Base-by-base conservation (phyloP, 139 green algal genomes). In the Asterochloris sp. region DNA sequence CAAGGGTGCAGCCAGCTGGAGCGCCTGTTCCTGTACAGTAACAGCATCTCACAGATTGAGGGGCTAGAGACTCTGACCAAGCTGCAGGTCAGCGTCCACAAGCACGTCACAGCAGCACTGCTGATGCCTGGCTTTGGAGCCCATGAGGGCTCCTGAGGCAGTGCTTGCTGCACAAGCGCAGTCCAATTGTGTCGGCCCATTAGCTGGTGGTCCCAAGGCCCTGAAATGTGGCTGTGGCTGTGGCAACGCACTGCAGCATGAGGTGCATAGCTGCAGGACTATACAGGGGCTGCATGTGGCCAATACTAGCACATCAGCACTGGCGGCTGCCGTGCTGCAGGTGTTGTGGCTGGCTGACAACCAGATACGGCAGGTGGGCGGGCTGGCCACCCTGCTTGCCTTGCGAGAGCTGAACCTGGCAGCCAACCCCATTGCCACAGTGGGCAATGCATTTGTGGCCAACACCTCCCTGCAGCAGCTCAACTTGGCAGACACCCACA, bases 281-380 rank as follows among this genome's bases (percentile, higher is more conserved):
- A 2, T 54, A 54, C 38, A 54, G n/a, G n/a, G n/a, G n/a, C n/a
- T n/a, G n/a, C n/a, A n/a, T n/a, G n/a, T n/a, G n/a, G n/a, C n/a
- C n/a, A n/a, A 47, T 38, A 77, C 23, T 77, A 16, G 15, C n/a
- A 24, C 1, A 10, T 23, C 74, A 66, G 15, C 28, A 27, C 74
- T 54, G 38, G 26, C 64, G 12, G 10, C 15, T 16, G 12, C 0
- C 29, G 2, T 21, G 28, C 64, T 85, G 67, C 85, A 95, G 91
- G 83, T 91, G 26, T 84, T 96, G 23, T 95, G 86, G 88, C 88
- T 96, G 15, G 83, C 86, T 13, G 89, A 95, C 86, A 96, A 96
- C 85, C 86, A 90, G 81, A 94, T 96, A 60, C 78, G 60, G 17
- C 27, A 62, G 27, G 78, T 95, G n/a, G 78, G 83, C 19, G 92